Evolutionary conservation across 192 early-diverging fungal species (phyloP), one percentile per base, ranked within the genome.

Genomic region (Phlyctochytrium bullatum): DNA sequence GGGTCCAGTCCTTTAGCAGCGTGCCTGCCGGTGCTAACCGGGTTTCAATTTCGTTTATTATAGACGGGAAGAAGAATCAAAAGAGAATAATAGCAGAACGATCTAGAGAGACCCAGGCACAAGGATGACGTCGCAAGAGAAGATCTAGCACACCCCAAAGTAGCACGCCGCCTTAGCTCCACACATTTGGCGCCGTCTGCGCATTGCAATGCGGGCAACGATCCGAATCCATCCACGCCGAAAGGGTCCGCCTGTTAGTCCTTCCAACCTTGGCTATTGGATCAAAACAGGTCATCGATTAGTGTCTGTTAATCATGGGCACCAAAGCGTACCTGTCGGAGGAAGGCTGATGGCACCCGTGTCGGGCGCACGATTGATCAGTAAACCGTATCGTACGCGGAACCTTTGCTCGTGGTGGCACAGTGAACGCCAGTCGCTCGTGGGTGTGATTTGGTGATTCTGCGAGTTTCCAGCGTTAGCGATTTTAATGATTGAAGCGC

Each of bases 211-310:
- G 40, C 10, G 40, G 40, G 40, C 40, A 50, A n/a, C 40, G 40
- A n/a, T 50, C 40, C 40, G 40, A 50, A 50, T 50, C 40, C 40
- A 50, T n/a, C 40, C 40, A 50, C 10, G 40, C 40, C 40, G 40
- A 50, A 50, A 50, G 40, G 12, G 40, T 50, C 40, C 40, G 40
- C n/a, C n/a, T 50, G n/a, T 14, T 14, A 14, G 40, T 14, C n/a
- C 40, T 10, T 50, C n/a, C 40, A n/a, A 50, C 40, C 12, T 50
- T 10, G n/a, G 40, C 40, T 50, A n/a, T n/a, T n/a, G n/a, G n/a
- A n/a, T n/a, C n/a, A n/a, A n/a, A n/a, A n/a, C n/a, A n/a, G n/a
- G n/a, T n/a, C n/a, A n/a, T n/a, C n/a, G n/a, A n/a, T n/a, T n/a
- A n/a, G n/a, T n/a, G n/a, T n/a, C n/a, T n/a, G n/a, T n/a, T n/a